Evolutionary conservation across 805 yeast species (phyloP).

Genomic region (Pichia scutulata): DNA sequence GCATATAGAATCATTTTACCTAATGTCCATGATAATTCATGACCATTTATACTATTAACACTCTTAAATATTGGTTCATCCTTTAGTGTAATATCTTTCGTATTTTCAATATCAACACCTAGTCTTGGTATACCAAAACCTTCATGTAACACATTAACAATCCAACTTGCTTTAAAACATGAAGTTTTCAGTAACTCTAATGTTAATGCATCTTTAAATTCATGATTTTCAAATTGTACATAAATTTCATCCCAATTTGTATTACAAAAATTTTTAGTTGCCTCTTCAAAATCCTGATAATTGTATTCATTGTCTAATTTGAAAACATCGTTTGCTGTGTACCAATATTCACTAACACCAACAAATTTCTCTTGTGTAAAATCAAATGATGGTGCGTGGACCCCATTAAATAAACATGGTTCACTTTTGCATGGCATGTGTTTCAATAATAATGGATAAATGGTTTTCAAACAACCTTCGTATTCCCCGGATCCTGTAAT

Average conservation of each 20-base stretch:
- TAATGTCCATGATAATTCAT: slow-evolving; percentile 90
- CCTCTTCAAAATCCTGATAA: slow-evolving; percentile 56
- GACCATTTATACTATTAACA: slow-evolving; percentile 71
- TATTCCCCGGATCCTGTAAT: slow-evolving; percentile 75
- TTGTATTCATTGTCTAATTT: slow-evolving; percentile 85
- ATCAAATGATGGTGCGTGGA: slow-evolving; percentile 85
- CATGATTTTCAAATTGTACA: slow-evolving; percentile 43
- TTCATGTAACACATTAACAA: slow-evolving; percentile 78
- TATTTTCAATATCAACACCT: slow-evolving; percentile 38
- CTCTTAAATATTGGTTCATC: slow-evolving; percentile 51
- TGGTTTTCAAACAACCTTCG: slow-evolving; percentile 59
- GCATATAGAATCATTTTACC: slow-evolving; percentile 85
- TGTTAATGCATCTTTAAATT: slow-evolving; percentile 48
- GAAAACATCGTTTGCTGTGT: slow-evolving; percentile 88
- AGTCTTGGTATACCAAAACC: slow-evolving; percentile 83
- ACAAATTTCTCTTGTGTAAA: slow-evolving; percentile 75
- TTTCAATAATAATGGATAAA: slow-evolving; percentile 71
- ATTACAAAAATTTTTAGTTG: slow-evolving; percentile 67
- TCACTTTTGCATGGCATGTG: slow-evolving; percentile 76
- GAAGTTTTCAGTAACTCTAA: slow-evolving; percentile 58
- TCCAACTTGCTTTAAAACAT: slow-evolving; percentile 96
- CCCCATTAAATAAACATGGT: slow-evolving; percentile 92
- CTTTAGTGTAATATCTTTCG: background rate
- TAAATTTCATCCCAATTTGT: slow-evolving; percentile 57
- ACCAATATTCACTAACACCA: slow-evolving; percentile 96